Conservation (phyloP, 768 basidiomycete species). For the Plicaturopsis crispa region DNA sequence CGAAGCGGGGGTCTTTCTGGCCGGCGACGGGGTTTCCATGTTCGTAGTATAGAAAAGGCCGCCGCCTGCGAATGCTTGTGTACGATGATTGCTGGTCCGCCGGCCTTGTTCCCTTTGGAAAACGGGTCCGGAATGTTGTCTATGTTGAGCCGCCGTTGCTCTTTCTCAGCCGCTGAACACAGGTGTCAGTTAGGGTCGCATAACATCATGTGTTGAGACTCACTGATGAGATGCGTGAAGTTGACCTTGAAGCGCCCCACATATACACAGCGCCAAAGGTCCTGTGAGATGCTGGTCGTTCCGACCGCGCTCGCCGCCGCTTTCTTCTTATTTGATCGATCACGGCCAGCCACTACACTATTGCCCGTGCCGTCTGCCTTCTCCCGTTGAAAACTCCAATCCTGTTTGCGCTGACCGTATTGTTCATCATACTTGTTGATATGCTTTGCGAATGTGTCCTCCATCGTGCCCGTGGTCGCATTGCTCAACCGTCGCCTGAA, state of each 20-base stretch:
- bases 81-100: slow-evolving; percentile 60
- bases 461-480: slow-evolving; percentile 21
- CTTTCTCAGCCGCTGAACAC: slow-evolving; percentile 40
- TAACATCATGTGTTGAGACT: slow-evolving; percentile 2
- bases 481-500: slow-evolving; percentile 24
- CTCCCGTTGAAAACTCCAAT: slow-evolving; percentile 59
- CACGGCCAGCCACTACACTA: slow-evolving; percentile 1
- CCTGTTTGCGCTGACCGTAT: slow-evolving; percentile 34
- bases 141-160: slow-evolving; percentile 63
- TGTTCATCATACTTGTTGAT: slow-evolving; percentile 29
- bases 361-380: slow-evolving; percentile 26
- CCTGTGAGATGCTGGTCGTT: slow-evolving; percentile 46
- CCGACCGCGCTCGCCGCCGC: slow-evolving; percentile 30
- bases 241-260: slow-evolving; percentile 62
- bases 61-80: slow-evolving; percentile 78
- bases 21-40: slow-evolving; percentile 28
- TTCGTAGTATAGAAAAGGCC: slow-evolving; percentile 75
- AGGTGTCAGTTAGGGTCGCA: slow-evolving; percentile 17
- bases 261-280: slow-evolving; percentile 59
- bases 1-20: not conserved
- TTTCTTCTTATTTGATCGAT: slow-evolving; percentile 10
- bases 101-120: slow-evolving; percentile 29
- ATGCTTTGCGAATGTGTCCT: slow-evolving; percentile 32
- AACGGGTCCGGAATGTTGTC: slow-evolving; percentile 46
- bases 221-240: not conserved